Evolutionary conservation across 441 rosid genomes (phyloP), one percentile per base, ranked within the genome.

Genomic region (Eruca vesicaria): DNA sequence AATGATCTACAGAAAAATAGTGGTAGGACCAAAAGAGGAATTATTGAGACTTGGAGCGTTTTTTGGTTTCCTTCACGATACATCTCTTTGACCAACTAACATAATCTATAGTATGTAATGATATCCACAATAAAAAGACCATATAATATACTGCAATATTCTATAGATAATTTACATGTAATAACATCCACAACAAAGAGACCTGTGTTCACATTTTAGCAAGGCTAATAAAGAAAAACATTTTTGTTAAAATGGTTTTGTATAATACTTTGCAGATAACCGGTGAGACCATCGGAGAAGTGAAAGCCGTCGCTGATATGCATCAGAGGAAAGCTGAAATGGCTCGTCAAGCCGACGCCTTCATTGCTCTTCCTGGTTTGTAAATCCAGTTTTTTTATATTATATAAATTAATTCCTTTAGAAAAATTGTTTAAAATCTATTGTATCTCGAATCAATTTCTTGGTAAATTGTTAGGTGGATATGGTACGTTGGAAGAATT

Each of bases 301-400:
- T 84, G 43, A 82, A 77, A 77, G 82, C 91, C 2, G 94, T 89
- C 0, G 86, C 94, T 8, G 85, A 83, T 76, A 89, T 89, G 94
- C 91, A 89, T 68, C 90, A 89, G 77, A 80, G 94, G 62, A 89
- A 89, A 83, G 94, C 91, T 1, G 94, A 89, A 82, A 89, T 87
- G 94, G 87, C 89, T 48, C 88, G 91, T 31, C 90, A 82, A 69
- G 94, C 91, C 3, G 89, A 89, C 18, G 94, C 91, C 9, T 89
- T 89, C 75, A 83, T 89, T 38, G 94, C 94, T 0, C 90, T 89
- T 41, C 94, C 94, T 16, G 99, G 99, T 92, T 71, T 41, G 60
- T 43, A 43, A 23, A 43, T 43, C 18, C 52, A 43, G 26, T 23
- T 43, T 41, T 43, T 7, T 43, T 43, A 43, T 43, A 43, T 43